phyloP scores from a whole-genome alignment of 495 filamentous ascomycete genomes.

The Sabuloglossum arenarium region DNA sequence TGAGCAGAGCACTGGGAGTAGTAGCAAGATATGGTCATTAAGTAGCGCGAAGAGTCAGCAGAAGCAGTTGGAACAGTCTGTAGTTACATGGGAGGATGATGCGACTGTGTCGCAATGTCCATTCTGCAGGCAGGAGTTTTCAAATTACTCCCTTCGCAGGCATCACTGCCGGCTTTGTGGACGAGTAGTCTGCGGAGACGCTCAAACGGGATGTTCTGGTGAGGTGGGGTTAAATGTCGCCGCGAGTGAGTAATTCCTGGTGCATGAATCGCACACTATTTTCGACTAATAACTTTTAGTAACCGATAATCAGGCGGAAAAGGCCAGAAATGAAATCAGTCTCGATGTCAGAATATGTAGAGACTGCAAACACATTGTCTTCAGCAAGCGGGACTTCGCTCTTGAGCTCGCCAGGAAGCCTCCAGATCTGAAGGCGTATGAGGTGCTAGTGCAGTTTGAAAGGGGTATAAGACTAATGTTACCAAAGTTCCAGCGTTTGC shows the following conservation, averaged over 20 bases:
- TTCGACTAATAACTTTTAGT: conserved; percentile 18
- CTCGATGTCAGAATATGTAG: conserved; percentile 81
- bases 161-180: conserved; percentile 94
- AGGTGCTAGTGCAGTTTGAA: conserved; percentile 77
- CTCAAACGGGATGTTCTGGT: conserved; percentile 58
- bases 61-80: conserved; percentile 67
- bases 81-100: conserved; percentile 93
- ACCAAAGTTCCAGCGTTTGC: conserved; percentile 68
- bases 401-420: conserved; percentile 45
- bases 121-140: conserved; percentile 88
- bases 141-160: conserved; percentile 66
- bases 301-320: conserved; percentile 34
- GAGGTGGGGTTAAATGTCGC: conserved; percentile 66
- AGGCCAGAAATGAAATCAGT: conserved; percentile 33
- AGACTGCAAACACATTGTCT: conserved; percentile 69
- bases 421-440: conserved; percentile 61
- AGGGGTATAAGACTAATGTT: conserved; percentile 65
- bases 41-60: conserved; percentile 40
- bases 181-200: conserved; percentile 77
- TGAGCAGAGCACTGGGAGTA: conserved; percentile 28
- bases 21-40: conserved; percentile 34
- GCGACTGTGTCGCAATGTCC: conserved; percentile 59
- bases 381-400: conserved; percentile 65
- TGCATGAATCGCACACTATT: background rate
- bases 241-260: conserved; percentile 28